Percentiles rank a stretch among this genome's conserved stretches.
Evolutionary conservation across 371 early-diverging fungal genomes (phyloP).

Genomic region (Funneliformis caledonium): DNA sequence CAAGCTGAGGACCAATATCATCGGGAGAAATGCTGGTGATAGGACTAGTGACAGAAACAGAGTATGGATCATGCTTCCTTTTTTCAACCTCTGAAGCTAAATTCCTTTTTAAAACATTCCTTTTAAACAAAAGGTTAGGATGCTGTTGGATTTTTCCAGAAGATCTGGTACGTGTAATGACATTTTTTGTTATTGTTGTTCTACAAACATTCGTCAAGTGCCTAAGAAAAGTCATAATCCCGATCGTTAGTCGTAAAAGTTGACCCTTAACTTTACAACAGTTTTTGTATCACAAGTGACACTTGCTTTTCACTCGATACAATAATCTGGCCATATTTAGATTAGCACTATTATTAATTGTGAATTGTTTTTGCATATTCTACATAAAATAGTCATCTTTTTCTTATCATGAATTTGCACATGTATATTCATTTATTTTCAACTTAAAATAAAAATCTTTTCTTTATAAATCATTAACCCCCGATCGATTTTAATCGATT

Average conservation of each 20-base stretch:
- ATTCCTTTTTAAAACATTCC: background rate
- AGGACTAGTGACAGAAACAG: background rate
- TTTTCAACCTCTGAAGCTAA: background rate
- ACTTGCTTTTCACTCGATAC: no score
- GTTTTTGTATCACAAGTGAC: no score
- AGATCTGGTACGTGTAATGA: background rate
- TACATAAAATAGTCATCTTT: no score
- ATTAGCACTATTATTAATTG: no score
- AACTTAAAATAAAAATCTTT: no score
- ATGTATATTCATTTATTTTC: no score
- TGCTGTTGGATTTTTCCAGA: background rate
- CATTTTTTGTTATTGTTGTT: background rate
- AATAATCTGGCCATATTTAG: no score
- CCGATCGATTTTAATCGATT: no score
- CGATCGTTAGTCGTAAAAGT: background rate
- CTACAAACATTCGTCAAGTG: slow-evolving; percentile 4
- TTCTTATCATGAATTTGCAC: no score
- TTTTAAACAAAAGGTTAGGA: background rate
- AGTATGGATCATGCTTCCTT: slow-evolving; percentile 4
- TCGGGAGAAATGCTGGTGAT: background rate
- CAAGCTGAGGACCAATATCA: background rate
- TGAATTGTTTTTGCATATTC: no score
- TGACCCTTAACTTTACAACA: background rate
- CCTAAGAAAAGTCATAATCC: background rate
- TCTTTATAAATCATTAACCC: no score